Percentiles rank a stretch among this genome's conserved stretches.
phyloP scores from a whole-genome alignment of 2,329 filamentous ascomycete genomes.

The Myriosclerotinia scirpicola region DNA sequence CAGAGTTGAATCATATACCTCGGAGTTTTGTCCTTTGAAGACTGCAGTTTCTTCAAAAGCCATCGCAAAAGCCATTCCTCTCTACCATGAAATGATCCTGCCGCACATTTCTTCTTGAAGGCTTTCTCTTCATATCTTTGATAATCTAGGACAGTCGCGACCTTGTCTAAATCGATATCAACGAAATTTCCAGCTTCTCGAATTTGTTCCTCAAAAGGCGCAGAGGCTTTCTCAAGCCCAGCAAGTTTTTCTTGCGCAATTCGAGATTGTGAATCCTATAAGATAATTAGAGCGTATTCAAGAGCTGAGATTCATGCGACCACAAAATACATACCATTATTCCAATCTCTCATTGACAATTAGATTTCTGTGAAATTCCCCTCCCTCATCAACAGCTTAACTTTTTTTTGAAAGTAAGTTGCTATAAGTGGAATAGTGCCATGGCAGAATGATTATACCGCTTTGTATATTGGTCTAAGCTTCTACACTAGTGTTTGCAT shows the following conservation, averaged over 20 bases:
- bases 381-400: constrained; percentile 12
- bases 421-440: background rate
- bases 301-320: background rate
- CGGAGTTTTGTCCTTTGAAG: constrained; percentile 39
- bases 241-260: constrained; percentile 39
- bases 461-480: background rate
- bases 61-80: constrained; percentile 68
- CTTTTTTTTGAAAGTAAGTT: constrained; percentile 16
- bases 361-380: background rate
- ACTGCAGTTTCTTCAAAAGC: constrained; percentile 60
- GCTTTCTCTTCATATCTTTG: constrained; percentile 7
- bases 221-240: constrained; percentile 39
- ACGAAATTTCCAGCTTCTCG: constrained; percentile 40
- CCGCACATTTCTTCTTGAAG: constrained; percentile 14
- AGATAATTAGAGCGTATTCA: background rate
- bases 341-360: constrained; percentile 6
- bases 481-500: background rate
- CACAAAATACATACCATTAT: background rate
- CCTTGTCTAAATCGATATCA: constrained; percentile 35
- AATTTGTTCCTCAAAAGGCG: constrained; percentile 42
- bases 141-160: constrained; percentile 23
- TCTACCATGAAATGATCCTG: constrained; percentile 42
- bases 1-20: constrained; percentile 30
- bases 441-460: background rate
- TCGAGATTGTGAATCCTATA: constrained; percentile 37